Conservation (phyloP, 2,329 filamentous ascomycete genomes). For the Aspergillus alliaceus region DNA sequence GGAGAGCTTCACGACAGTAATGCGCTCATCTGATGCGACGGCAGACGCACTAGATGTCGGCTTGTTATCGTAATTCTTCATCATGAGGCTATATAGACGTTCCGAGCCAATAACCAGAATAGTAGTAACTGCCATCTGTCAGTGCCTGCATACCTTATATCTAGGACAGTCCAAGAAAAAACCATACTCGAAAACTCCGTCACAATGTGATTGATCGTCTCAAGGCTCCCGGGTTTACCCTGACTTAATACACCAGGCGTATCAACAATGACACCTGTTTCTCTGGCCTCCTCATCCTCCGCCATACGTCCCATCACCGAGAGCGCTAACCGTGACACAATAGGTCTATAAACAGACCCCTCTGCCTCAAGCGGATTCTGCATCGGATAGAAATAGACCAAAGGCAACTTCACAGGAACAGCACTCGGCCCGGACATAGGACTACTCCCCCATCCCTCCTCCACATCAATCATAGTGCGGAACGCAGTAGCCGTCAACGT, state of each 20-base stretch:
- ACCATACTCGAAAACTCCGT: slow-evolving; percentile 63
- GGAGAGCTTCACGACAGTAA: slow-evolving; percentile 75
- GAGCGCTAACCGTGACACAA: slow-evolving; percentile 75
- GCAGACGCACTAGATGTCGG: slow-evolving; percentile 48
- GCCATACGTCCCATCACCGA: slow-evolving; percentile 75
- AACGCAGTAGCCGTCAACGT: slow-evolving; percentile 85
- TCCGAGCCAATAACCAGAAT: slow-evolving; percentile 81
- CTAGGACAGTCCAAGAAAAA: neutral
- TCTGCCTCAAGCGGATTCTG: slow-evolving; percentile 69
- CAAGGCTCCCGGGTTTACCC: slow-evolving; percentile 65
- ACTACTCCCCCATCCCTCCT: slow-evolving; percentile 84
- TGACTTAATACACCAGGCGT: slow-evolving; percentile 69
- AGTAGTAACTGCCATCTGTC: slow-evolving; percentile 62
- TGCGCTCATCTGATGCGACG: slow-evolving; percentile 58
- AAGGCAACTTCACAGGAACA: slow-evolving; percentile 85
- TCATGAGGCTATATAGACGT: slow-evolving; percentile 71
- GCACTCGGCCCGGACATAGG: slow-evolving; percentile 87
- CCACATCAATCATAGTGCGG: slow-evolving; percentile 81
- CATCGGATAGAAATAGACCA: slow-evolving; percentile 86
- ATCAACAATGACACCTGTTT: slow-evolving; percentile 82
- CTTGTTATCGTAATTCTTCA: slow-evolving; percentile 62
- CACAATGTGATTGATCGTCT: slow-evolving; percentile 77
- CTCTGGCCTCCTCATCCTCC: slow-evolving; percentile 70
- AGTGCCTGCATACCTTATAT: slow-evolving; percentile 9
- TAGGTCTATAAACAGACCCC: slow-evolving; percentile 67